Percentiles rank a stretch among this genome's conserved stretches.
These are phyloP conservation scores for Ajuga reptans DNA, from an alignment of 305 asterid genomes.

Conservation along the genomic window DNA sequence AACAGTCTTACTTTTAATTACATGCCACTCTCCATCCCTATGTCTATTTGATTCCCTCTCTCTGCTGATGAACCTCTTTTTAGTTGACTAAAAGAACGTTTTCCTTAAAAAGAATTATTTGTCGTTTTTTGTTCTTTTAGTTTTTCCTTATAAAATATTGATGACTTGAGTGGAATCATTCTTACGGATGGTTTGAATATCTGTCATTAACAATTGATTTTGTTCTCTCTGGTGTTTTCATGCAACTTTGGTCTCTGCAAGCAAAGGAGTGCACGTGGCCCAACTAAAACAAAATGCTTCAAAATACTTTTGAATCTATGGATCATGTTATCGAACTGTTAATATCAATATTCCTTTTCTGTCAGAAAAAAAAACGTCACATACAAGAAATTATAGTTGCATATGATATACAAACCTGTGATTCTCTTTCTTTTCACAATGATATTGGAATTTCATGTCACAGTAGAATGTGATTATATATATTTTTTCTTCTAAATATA, in stretches of 20 bases:
- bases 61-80: not conserved
- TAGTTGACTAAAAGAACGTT: not conserved
- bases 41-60: not conserved
- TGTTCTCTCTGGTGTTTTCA: not conserved
- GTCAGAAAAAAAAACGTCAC: not conserved
- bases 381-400: not conserved
- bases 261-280: not conserved
- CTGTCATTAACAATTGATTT: not conserved
- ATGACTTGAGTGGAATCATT: not conserved
- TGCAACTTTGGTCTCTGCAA: not conserved
- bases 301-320: not conserved
- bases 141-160: not conserved
- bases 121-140: not conserved
- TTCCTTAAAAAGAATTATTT: not conserved
- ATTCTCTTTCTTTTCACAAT: not conserved
- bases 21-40: not conserved
- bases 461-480: not conserved
- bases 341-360: not conserved
- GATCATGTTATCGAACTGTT: not conserved
- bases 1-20: not conserved
- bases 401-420: not conserved
- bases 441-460: not conserved
- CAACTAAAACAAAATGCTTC: not conserved
- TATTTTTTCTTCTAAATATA: not conserved
- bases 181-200: not conserved